These are phyloP conservation scores for Botryococcus braunii DNA, from an alignment of 163 green algal genomes.

Conservation along the genomic window DNA sequence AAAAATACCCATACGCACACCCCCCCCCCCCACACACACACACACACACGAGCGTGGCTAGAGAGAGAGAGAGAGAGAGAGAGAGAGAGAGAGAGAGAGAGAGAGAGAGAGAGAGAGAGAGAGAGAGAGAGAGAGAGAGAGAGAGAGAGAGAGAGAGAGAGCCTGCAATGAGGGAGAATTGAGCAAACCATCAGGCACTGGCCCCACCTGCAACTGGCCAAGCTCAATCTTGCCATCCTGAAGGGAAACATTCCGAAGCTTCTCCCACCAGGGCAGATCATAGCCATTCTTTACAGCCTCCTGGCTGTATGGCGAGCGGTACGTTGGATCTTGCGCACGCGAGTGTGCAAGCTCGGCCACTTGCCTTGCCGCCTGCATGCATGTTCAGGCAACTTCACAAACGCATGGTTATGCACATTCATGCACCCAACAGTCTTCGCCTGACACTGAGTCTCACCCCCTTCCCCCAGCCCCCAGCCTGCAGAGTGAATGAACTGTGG, in stretches of 20 bases:
- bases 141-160: neutral
- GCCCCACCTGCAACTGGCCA: constrained; percentile 15
- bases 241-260: constrained; percentile 46
- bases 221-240: constrained; percentile 24
- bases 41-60: too few relatives aligned
- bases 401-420: too few relatives aligned
- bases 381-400: too few relatives aligned
- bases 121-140: neutral
- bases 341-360: constrained; percentile 14
- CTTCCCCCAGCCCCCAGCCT: too few relatives aligned
- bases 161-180: neutral
- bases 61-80: too few relatives aligned
- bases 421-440: too few relatives aligned
- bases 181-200: neutral
- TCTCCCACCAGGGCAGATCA: constrained; percentile 71
- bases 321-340: constrained; percentile 29
- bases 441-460: too few relatives aligned
- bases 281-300: constrained; percentile 60
- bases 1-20: too few relatives aligned
- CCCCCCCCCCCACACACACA: too few relatives aligned
- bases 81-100: too few relatives aligned
- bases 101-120: neutral
- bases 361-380: constrained; percentile 15
- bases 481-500: too few relatives aligned
- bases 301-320: constrained; percentile 57